Conservation (phyloP, 1,284 basidiomycete genomes). For the Exobasidium rhododendri region DNA sequence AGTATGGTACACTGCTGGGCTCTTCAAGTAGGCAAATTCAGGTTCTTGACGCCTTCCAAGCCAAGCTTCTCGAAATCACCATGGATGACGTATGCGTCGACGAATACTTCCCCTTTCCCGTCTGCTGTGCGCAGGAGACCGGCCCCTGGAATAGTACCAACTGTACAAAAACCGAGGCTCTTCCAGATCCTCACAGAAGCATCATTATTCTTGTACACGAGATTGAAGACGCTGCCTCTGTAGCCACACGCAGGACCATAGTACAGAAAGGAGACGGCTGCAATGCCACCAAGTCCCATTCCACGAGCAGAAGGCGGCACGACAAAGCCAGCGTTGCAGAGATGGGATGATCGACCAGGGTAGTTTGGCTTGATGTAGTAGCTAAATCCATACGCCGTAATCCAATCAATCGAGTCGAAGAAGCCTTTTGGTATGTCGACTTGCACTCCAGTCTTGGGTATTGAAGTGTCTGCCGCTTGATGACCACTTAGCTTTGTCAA, state of each 20-base stretch:
- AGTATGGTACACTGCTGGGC: too few species aligned
- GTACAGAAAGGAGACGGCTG: conserved; percentile 76
- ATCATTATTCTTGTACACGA: conserved; percentile 79
- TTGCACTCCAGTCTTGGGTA: neutral
- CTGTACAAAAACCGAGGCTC: conserved; percentile 72
- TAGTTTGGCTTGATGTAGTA: conserved; percentile 37
- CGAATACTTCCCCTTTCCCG: conserved; percentile 70
- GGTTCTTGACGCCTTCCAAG: neutral
- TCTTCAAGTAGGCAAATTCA: neutral
- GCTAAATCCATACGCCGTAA: neutral
- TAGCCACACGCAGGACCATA: conserved; percentile 68
- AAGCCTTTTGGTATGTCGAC: neutral
- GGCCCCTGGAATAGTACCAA: conserved; percentile 78
- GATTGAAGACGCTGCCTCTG: conserved; percentile 84
- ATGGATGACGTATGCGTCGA: conserved; percentile 82
- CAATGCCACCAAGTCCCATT: conserved; percentile 67
- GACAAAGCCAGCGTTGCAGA: conserved; percentile 86
- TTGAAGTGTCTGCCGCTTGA: neutral
- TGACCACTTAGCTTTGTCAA: neutral
- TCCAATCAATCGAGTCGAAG: neutral
- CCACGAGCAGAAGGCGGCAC: conserved; percentile 69
- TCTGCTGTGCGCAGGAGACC: conserved; percentile 66
- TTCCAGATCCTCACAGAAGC: conserved; percentile 81
- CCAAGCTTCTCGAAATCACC: conserved; percentile 64
- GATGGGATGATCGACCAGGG: conserved; percentile 79